Evolutionary conservation across 768 basidiomycete genomes (phyloP), one percentile per base, ranked within the genome.

Genomic region (Phylloporus scabripes): DNA sequence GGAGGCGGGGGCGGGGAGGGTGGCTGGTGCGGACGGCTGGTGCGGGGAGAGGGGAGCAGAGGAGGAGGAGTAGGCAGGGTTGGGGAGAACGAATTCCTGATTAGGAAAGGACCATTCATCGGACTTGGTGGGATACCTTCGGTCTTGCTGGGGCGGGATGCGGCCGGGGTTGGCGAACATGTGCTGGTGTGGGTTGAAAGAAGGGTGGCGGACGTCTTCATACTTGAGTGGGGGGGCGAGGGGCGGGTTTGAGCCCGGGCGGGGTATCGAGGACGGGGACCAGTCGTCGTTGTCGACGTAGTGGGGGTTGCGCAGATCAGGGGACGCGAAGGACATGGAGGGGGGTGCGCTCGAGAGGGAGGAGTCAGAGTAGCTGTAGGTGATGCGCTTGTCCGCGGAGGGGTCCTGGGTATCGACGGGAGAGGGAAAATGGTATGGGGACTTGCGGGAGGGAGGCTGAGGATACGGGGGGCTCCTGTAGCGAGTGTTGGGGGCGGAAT

Each of bases 21-120:
- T 51, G 2, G 56, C 57, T 20, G 54, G 57, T 23, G 59, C 34
- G 28, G 67, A 53, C 10, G 63, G 52, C 44, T 74, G 70, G 8
- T 77, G 62, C 54, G 79, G 71, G 21, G 73, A 66, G 38, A 77
- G 71, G 46, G 78, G 74, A 54, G 70, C 40, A 1, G 61, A 55
- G 1, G 62, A 41, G 1, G 65, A 54, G 31, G 24, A 51, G 49
- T 69, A 70, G 15, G 63, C 37, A 1, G 62, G 18, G 34, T 53
- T 69, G 24, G 67, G 61, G 53, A 80, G 66, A 50, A 79, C 73
- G 64, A 77, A 83, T 42, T 85, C 82, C 57, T 70, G 68, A 63
- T 72, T 73, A 48, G 82, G 77, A 68, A 85, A 86, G 45, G 73
- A 72, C 87, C 86, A 88, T 55, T 86, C 83, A 63, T 76, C 75